These are phyloP conservation scores for Bryum argenteum DNA, from an alignment of 225 moss, liverwort and hornwort species.

Conservation along the genomic window DNA sequence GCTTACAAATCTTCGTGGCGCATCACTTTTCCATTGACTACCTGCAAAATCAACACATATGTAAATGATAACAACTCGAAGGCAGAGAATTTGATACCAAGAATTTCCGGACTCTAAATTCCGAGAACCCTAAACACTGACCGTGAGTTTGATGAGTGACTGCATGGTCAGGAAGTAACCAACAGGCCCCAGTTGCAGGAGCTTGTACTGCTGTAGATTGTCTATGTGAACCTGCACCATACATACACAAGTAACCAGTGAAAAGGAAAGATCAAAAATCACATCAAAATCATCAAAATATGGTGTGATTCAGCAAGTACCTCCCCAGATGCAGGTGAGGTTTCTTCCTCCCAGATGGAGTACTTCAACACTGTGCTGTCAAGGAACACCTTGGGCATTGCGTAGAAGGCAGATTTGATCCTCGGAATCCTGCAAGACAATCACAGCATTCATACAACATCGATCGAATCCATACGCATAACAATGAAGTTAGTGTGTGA, in stretches of 20 bases:
- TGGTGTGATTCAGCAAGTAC: constrained; percentile 32
- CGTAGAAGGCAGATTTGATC: constrained; percentile 87
- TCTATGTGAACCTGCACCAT: constrained; percentile 32
- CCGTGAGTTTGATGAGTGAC: constrained; percentile 40
- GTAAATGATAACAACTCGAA: too few relatives aligned
- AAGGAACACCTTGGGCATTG: constrained; percentile 78
- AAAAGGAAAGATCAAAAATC: too few relatives aligned
- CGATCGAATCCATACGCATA: too few relatives aligned
- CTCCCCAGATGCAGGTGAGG: constrained; percentile 59
- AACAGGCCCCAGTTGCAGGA: constrained; percentile 35
- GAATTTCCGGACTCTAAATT: too few relatives aligned
- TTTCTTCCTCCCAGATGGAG: constrained; percentile 60
- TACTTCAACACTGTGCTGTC: constrained; percentile 63
- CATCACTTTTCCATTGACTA: constrained; percentile 36
- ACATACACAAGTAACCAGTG: too few relatives aligned
- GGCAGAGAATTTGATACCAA: too few relatives aligned
- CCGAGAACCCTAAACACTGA: neutral
- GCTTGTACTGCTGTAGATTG: constrained; percentile 39
- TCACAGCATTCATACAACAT: neutral
- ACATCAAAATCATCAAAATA: too few relatives aligned
- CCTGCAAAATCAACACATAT: constrained; percentile 22
- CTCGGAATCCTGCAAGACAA: constrained; percentile 59
- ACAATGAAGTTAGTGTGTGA: neutral
- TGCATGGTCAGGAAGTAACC: constrained; percentile 32
- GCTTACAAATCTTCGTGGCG: constrained; percentile 45